These are phyloP conservation scores for Vitis riparia DNA, from an alignment of 164 flowering plant genomes.

Conservation along the genomic window DNA sequence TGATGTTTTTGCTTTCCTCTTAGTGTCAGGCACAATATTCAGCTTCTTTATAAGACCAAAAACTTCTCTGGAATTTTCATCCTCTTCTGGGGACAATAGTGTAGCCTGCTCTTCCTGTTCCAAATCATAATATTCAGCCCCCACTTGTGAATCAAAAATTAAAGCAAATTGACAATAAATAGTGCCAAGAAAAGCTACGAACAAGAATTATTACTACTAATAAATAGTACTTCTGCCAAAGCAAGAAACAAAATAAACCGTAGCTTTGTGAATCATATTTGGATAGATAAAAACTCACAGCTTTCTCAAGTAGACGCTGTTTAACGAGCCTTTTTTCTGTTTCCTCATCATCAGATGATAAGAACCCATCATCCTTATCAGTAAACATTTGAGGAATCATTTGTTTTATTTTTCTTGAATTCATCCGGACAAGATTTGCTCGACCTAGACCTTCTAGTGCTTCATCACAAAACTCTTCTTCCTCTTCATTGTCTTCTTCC, in stretches of 20 bases:
- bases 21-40: conserved; percentile 57
- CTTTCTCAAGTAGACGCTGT: conserved; percentile 48
- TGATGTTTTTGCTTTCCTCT: conserved; percentile 62
- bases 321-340: conserved; percentile 44
- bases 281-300: conserved; percentile 50
- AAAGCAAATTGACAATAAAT: too few species aligned
- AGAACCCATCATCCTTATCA: conserved; percentile 64
- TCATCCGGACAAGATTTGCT: conserved; percentile 32
- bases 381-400: conserved; percentile 72
- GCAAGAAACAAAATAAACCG: too few species aligned
- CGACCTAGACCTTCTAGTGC: conserved; percentile 26
- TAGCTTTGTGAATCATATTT: too few species aligned
- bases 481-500: conserved; percentile 35
- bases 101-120: conserved; percentile 50
- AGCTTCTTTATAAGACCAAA: conserved; percentile 85
- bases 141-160: neutral
- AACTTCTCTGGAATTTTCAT: conserved; percentile 75
- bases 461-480: conserved; percentile 37
- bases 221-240: too few species aligned
- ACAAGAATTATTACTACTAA: too few species aligned
- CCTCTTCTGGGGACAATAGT: conserved; percentile 57
- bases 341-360: conserved; percentile 90
- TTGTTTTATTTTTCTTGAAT: conserved; percentile 56
- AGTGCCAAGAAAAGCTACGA: too few species aligned
- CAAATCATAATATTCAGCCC: conserved; percentile 7